Conservation (phyloP, 2,329 filamentous ascomycete species). For the Xylariales sp. region DNA sequence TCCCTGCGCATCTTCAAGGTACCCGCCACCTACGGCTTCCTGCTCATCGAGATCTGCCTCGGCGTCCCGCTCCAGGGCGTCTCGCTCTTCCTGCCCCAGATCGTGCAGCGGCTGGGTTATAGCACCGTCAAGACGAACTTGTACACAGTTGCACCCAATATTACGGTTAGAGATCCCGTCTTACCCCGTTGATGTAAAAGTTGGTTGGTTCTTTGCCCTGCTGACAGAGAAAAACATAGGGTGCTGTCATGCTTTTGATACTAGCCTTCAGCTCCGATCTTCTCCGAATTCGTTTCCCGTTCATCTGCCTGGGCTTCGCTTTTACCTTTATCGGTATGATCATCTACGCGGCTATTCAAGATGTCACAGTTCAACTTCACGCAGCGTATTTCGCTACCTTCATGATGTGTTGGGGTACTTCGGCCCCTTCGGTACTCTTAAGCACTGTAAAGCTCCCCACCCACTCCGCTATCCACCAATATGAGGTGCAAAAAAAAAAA, state of each 20-base stretch:
- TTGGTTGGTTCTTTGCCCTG: neutral
- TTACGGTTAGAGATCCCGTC: conserved; percentile 43
- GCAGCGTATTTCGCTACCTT: conserved; percentile 74
- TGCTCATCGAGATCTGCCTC: conserved; percentile 54
- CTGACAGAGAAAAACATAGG: conserved; percentile 27
- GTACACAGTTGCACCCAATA: conserved; percentile 77
- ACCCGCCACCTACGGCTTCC: conserved; percentile 43
- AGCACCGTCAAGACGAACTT: conserved; percentile 63
- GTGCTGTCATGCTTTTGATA: conserved; percentile 67
- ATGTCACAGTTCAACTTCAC: conserved; percentile 54
- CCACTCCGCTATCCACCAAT: neutral
- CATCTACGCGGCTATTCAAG: conserved; percentile 67
- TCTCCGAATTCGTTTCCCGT: conserved; percentile 64
- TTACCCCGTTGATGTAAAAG: neutral
- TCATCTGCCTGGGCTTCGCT: conserved; percentile 68
- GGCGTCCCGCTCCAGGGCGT: conserved; percentile 55
- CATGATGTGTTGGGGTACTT: conserved; percentile 80
- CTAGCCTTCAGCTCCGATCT: conserved; percentile 69
- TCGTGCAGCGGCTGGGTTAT: conserved; percentile 44
- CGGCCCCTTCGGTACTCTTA: conserved; percentile 67
- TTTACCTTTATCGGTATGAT: conserved; percentile 76
- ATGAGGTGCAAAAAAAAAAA: too few relatives aligned
- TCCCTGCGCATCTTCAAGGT: conserved; percentile 46
- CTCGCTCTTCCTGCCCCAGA: conserved; percentile 50
- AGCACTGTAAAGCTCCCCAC: conserved; percentile 22